Conservation (phyloP, 805 yeast genomes). For the Schwanniomyces occidentalis region DNA sequence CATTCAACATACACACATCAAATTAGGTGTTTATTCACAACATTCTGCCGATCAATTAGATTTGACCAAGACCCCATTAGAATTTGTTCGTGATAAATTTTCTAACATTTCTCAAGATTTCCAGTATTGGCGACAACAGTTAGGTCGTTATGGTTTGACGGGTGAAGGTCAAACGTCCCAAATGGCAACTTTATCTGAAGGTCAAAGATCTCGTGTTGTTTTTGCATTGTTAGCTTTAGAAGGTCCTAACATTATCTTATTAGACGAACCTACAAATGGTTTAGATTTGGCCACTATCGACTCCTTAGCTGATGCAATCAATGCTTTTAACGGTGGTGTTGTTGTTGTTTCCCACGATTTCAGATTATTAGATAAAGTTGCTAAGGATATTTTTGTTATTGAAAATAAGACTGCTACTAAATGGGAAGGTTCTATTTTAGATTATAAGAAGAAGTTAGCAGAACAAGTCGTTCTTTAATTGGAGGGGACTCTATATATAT, state of each 20-base stretch:
- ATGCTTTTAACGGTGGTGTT: constrained; percentile 95
- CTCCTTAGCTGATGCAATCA: constrained; percentile 94
- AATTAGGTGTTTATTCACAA: constrained; percentile 98
- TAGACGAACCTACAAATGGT: constrained; percentile 99
- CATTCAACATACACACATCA: constrained; percentile 94
- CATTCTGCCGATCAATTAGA: constrained; percentile 98
- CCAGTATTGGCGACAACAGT: constrained; percentile 98
- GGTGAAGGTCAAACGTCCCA: constrained; percentile 99
- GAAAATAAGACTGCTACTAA: constrained; percentile 93
- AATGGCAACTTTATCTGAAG: constrained; percentile 98
- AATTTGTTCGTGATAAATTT: constrained; percentile 95
- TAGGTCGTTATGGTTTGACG: constrained; percentile 97
- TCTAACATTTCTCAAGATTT: constrained; percentile 89
- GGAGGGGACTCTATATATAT: constrained; percentile 4
- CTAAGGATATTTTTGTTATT: constrained; percentile 95
- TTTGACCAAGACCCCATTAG: constrained; percentile 90
- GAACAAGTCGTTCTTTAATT: constrained; percentile 70
- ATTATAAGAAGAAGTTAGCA: constrained; percentile 93
- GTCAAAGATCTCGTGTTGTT: constrained; percentile 98
- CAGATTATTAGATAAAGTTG: constrained; percentile 95
- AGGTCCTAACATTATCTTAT: constrained; percentile 87
- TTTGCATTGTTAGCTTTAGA: constrained; percentile 95
- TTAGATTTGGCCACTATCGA: constrained; percentile 97
- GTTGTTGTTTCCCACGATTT: constrained; percentile 98
- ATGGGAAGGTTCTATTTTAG: constrained; percentile 92